Conservation (phyloP, 345 rosid genomes). For the Eucalyptus viminalis region DNA sequence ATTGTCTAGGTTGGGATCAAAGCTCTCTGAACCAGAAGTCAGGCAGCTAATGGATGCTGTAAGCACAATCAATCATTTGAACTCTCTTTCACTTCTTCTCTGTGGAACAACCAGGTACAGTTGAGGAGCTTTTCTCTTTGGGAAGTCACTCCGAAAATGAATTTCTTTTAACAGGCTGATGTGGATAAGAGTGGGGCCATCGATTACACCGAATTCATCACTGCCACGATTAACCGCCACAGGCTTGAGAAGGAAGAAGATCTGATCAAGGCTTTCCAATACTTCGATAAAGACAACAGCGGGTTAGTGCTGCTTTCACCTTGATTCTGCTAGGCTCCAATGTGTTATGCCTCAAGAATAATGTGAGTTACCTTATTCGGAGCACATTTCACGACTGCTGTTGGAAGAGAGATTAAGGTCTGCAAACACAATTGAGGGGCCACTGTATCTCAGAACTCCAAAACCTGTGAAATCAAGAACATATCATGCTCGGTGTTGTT, state of each 20-base stretch:
- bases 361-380: neutral
- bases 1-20: constrained; percentile 68
- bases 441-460: neutral
- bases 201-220: constrained; percentile 80
- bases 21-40: constrained; percentile 61
- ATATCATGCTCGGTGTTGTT: neutral
- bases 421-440: neutral
- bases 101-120: neutral
- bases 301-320: constrained; percentile 33
- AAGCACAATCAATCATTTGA: constrained; percentile 6
- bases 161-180: constrained; percentile 51
- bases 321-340: neutral
- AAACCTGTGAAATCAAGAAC: neutral
- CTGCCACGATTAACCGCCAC: constrained; percentile 83
- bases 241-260: constrained; percentile 80
- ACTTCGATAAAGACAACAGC: constrained; percentile 69
- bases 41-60: constrained; percentile 94
- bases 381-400: neutral
- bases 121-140: neutral
- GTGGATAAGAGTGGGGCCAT: constrained; percentile 77
- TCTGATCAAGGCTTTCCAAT: constrained; percentile 53
- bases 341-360: neutral
- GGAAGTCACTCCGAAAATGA: neutral
- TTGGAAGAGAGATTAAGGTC: neutral
- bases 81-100: neutral